Evolutionary conservation across 345 rosid genomes (phyloP), one percentile per base, ranked within the genome.

Genomic region (Corymbia maculata): DNA sequence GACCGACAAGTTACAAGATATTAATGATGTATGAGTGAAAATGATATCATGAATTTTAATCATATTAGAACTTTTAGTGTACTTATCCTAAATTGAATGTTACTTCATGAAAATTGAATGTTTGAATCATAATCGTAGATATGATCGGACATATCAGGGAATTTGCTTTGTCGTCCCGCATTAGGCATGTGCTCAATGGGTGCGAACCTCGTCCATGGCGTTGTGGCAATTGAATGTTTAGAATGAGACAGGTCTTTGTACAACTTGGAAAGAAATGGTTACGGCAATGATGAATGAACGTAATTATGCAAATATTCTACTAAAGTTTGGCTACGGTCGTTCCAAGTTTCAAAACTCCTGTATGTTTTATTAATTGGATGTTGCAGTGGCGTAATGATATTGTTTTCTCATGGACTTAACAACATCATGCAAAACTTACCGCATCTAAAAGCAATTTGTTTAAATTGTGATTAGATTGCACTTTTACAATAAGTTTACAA

Each of bases 131-230:
- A 52, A 52, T 15, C 3, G 21, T 52, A 52, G 57, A 6, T 52
- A 52, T 52, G 57, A 21, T 52, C 8, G 0, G 0, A 52, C 22
- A 22, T 7, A 52, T 22, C 2, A 16, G 57, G 57, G 19, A 52
- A 52, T 52, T 52, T 52, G 57, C 57, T 52, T 52, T 52, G 22
- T 52, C 57, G 1, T 52, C 57, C 22, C 16, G 21, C 57, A 52
- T 17, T 4, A 0, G 22, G 22, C 57, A 16, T 52, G 55, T 15
- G 55, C 55, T 52, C 7, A 14, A 6, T 52, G 3, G 8, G 6
- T 52, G 57, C 4, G 4, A 8, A 52, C 57, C 6, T 0, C 13
- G n/a, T 59, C 64, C 1, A 0, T 26, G n/a, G 66, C 13, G 6
- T 24, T 24, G 64, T 57, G 66, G n/a, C 2, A n/a, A 59, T 59